phyloP scores from a whole-genome alignment of 1,284 basidiomycete genomes.

The Gomphus bonarii region DNA sequence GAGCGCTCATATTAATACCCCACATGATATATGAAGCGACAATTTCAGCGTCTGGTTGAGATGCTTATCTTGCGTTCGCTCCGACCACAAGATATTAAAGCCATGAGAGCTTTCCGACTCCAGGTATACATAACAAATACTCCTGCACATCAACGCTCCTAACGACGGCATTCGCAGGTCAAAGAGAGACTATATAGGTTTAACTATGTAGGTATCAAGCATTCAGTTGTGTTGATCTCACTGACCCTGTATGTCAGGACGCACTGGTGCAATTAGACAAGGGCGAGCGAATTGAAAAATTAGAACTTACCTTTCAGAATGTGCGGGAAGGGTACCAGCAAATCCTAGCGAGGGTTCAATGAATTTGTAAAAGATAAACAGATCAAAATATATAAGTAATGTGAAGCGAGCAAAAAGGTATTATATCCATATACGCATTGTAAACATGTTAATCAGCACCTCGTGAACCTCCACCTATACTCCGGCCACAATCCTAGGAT shows the following conservation, averaged over 20 bases:
- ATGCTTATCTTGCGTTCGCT: constrained; percentile 80
- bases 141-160: constrained; percentile 16
- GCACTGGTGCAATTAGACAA: constrained; percentile 78
- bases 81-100: constrained; percentile 48
- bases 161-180: constrained; percentile 38
- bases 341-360: constrained; percentile 50
- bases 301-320: constrained; percentile 89
- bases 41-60: constrained; percentile 87
- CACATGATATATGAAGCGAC: constrained; percentile 48
- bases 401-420: constrained; percentile 1
- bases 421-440: constrained; percentile 7
- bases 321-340: constrained; percentile 83
- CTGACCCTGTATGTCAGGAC: constrained; percentile 42
- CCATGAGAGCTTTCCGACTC: constrained; percentile 59
- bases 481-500: constrained; percentile 16
- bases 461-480: constrained; percentile 11
- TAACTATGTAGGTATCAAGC: constrained; percentile 66
- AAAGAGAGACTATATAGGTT: constrained; percentile 92
- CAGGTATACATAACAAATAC: background rate
- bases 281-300: constrained; percentile 76
- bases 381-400: background rate
- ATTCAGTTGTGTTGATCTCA: background rate
- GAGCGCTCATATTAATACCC: background rate
- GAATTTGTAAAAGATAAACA: background rate
- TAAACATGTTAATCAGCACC: background rate